Evolutionary conservation across 192 early-diverging fungal species (phyloP).

Genomic region (Coemansia sp.): DNA sequence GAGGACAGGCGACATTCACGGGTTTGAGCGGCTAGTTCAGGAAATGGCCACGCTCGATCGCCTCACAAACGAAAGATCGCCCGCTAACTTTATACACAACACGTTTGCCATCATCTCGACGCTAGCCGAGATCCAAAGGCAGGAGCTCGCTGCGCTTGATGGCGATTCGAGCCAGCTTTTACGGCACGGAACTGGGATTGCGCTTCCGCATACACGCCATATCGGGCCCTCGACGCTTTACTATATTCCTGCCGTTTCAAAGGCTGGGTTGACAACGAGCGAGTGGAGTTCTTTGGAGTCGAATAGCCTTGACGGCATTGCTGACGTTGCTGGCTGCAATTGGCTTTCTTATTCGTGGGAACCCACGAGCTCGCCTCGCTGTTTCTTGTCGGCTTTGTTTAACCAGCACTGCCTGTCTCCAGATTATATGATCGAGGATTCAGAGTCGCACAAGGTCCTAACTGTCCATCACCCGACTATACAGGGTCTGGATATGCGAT

Average conservation of each 20-base stretch:
- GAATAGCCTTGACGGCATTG: conserved; percentile 11
- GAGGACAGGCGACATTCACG: conserved; percentile 25
- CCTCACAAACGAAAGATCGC: conserved; percentile 25
- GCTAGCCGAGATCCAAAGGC: conserved; percentile 37
- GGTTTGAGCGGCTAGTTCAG: conserved; percentile 38
- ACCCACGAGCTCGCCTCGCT: conserved; percentile 26
- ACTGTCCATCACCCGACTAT: conserved; percentile 31
- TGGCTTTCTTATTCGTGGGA: conserved; percentile 50
- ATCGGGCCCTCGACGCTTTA: conserved; percentile 42
- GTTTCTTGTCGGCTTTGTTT: conserved; percentile 24
- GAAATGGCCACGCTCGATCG: conserved; percentile 39
- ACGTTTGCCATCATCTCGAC: conserved; percentile 41
- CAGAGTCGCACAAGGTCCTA: conserved; percentile 18
- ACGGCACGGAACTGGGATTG: conserved; percentile 33
- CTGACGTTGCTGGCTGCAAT: conserved; percentile 17
- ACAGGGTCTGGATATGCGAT: conserved; percentile 32
- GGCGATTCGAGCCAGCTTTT: conserved; percentile 26
- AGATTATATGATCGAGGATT: conserved; percentile 26
- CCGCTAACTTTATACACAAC: conserved; percentile 48
- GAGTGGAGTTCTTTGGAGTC: conserved; percentile 19
- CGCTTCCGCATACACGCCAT: conserved; percentile 38
- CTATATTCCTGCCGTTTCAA: conserved; percentile 24
- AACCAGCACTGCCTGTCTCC: conserved; percentile 25
- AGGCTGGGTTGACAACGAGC: conserved; percentile 8
- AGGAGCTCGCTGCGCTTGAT: conserved; percentile 31